Base-by-base conservation (phyloP, 2,329 filamentous ascomycete genomes). In the Aspergillus pseudoglaucus region DNA sequence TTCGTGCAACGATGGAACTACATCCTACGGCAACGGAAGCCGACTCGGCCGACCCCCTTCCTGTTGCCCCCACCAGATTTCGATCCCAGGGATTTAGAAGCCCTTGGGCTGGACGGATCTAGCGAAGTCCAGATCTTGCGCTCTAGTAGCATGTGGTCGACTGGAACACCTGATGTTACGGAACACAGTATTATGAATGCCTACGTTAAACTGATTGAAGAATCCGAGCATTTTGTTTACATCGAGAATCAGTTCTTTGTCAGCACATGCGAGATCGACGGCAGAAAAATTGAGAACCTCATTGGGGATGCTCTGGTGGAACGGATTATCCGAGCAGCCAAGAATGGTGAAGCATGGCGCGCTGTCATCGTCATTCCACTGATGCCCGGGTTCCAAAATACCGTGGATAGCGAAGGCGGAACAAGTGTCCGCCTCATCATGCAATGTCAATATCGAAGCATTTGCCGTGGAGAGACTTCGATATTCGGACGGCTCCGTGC, bases 221-320 rank as follows among this genome's bases (percentile, higher is more conserved):
- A 91, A 54, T 96, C 90, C 1, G 89, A 98, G 42, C 93, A 97
- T 66, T 95, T 96, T 61, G 88, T 97, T 45, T 97, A 98, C 69
- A 95, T 97, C 56, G 93, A 98, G 67, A 98, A 98, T 64, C 93
- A 98, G 63, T 98, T 97, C 71, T 98, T 95, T 73, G 87, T 98
- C 66, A 94, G 88, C 32, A 95, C 88, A 56, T 93, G 88, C 44
- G 87, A 93, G 61, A 90, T 90, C 4, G 83, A 95, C 58, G 87
- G 87, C 45, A 88, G 86, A 10, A 88, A 84, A 63, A 93, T 98
- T 53, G 81, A 89, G 65, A 98, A 98, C 67, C 83, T 85, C 55
- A 96, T 98, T 57, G 91, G 91, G 44, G 91, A 97, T 69, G 91
- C 93, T 3, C 76, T 98, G 27, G 91, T 97, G 7, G 87, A 95